These are phyloP conservation scores for Echinochloa phyllopogon DNA, from an alignment of 176 grass and related monocot species.

Conservation along the genomic window DNA sequence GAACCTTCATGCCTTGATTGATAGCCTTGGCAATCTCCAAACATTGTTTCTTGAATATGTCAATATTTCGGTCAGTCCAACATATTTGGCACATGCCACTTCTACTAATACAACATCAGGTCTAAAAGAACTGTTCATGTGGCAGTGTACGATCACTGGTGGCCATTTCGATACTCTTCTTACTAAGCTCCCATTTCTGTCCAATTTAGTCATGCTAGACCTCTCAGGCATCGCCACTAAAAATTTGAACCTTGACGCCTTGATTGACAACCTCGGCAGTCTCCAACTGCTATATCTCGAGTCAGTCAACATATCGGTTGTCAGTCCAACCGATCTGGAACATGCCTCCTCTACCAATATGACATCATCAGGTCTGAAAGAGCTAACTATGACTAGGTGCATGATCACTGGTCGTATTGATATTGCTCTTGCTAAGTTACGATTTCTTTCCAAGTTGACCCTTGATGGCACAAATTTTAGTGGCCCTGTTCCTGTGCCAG, in stretches of 20 bases:
- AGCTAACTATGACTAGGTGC: constrained; percentile 43
- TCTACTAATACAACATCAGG: too few species aligned
- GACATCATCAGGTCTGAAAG: constrained; percentile 26
- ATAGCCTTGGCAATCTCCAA: constrained; percentile 45
- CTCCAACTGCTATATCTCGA: constrained; percentile 46
- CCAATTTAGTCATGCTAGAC: constrained; percentile 40
- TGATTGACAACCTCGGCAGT: constrained; percentile 38
- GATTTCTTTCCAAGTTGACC: constrained; percentile 21
- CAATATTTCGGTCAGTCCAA: background rate
- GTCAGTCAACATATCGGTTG: constrained; percentile 36
- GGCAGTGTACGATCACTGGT: constrained; percentile 26
- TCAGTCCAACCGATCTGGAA: background rate
- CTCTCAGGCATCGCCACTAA: background rate
- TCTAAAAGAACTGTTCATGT: constrained; percentile 44
- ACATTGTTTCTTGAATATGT: constrained; percentile 39
- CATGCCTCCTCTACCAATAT: constrained; percentile 7
- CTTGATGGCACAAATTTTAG: constrained; percentile 46
- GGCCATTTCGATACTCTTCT: constrained; percentile 32
- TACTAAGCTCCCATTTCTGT: background rate
- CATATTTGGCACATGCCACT: background rate
- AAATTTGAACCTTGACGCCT: constrained; percentile 22
- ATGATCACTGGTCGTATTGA: constrained; percentile 42
- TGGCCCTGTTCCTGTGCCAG: constrained; percentile 25
- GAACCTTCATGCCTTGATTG: constrained; percentile 39
- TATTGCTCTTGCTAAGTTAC: constrained; percentile 16